Conservation (phyloP, 106 monocot genomes). For the Apostasia ramifera region DNA sequence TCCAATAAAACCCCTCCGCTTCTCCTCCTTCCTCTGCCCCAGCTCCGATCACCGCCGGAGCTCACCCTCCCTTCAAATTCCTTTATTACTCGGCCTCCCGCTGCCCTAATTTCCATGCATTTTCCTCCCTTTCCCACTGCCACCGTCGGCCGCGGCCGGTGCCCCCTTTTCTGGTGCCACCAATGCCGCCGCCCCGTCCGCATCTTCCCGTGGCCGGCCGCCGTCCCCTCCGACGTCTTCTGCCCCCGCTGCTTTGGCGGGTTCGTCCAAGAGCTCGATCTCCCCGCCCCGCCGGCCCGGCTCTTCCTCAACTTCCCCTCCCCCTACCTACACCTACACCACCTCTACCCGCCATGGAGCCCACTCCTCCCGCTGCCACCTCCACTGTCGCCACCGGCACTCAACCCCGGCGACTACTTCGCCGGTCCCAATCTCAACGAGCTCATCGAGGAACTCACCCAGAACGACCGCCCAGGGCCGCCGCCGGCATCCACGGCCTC, state of each 20-base stretch:
- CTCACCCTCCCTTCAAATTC: not conserved
- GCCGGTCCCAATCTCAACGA: conserved; percentile 32
- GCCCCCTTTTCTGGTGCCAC: conserved; percentile 70
- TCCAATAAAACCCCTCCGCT: not conserved
- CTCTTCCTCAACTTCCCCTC: not conserved
- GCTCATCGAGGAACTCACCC: conserved; percentile 58
- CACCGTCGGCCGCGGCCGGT: not conserved
- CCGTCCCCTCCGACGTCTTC: conserved; percentile 35
- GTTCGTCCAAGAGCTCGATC: conserved; percentile 51
- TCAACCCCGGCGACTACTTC: conserved; percentile 37
- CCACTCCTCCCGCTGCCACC: conserved; percentile 11
- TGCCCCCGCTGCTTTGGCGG: conserved; percentile 73
- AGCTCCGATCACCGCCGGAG: not conserved
- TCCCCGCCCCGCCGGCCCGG: conserved; percentile 3
- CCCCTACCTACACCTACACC: conserved; percentile 41
- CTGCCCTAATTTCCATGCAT: too few species aligned
- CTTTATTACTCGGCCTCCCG: too few species aligned
- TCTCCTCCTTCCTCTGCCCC: not conserved
- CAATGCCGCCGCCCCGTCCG: conserved; percentile 46
- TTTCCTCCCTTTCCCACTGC: not conserved
- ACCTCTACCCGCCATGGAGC: conserved; percentile 29
- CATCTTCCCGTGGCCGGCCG: conserved; percentile 38
- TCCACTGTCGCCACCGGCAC: not conserved
- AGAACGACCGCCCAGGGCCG: conserved; percentile 66
- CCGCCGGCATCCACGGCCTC: conserved; percentile 41